Conservation (phyloP, 1,284 basidiomycete genomes). For the Inonotus obliquus region DNA sequence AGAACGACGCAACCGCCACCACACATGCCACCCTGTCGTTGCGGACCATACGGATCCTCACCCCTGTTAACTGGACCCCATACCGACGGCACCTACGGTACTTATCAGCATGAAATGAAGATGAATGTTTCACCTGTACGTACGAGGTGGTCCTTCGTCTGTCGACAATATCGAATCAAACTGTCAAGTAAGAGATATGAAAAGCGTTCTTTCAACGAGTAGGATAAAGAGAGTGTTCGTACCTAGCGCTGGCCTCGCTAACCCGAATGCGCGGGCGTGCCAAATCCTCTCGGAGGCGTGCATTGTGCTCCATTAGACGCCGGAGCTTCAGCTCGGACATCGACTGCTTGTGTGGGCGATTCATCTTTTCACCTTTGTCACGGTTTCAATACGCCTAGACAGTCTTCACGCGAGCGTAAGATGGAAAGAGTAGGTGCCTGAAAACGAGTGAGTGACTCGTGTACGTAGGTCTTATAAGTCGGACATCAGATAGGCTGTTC, state of each 20-base stretch:
- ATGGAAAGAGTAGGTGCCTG: not conserved
- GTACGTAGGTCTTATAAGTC: not conserved
- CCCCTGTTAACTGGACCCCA: conserved; percentile 85
- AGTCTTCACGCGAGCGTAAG: not conserved
- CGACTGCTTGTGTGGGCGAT: conserved; percentile 53
- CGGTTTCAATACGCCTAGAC: no score
- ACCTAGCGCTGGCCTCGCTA: conserved; percentile 73
- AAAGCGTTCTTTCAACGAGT: not conserved
- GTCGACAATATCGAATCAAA: conserved; percentile 71
- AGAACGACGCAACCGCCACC: conserved; percentile 14
- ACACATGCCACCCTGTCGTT: conserved; percentile 14
- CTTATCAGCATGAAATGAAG: conserved; percentile 12
- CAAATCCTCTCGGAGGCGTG: conserved; percentile 71
- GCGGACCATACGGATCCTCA: conserved; percentile 74
- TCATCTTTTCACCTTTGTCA: conserved; percentile 41
- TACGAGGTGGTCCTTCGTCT: conserved; percentile 70
- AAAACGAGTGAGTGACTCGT: not conserved
- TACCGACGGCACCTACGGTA: conserved; percentile 73
- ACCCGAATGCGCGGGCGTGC: conserved; percentile 69
- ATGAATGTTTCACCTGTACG: conserved; percentile 26
- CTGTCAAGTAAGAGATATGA: conserved; percentile 32
- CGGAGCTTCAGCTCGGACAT: conserved; percentile 85
- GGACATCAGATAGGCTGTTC: conserved; percentile 11
- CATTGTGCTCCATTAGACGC: conserved; percentile 76
- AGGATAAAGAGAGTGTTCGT: conserved; percentile 21